Evolutionary conservation across 768 basidiomycete species (phyloP), one percentile per base, ranked within the genome.

Genomic region (Auricularia sp.): DNA sequence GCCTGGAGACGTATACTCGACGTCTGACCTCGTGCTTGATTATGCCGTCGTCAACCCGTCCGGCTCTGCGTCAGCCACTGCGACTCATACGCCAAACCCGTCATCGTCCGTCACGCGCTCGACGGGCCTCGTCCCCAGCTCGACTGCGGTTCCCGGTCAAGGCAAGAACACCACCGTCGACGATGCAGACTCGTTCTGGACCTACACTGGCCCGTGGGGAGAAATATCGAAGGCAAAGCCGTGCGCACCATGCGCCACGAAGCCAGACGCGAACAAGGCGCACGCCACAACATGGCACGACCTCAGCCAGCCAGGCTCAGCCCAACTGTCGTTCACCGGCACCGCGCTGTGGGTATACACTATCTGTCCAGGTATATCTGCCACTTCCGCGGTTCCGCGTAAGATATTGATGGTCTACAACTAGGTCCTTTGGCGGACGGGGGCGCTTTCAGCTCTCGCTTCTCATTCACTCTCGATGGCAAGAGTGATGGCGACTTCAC

Each of bases 221-320:
- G 24, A 21, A 6, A 59, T 59, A 21, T 33, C 29, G 6, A 24
- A 14, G 24, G 56, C 56, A 7, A 14, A 29, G 24, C 56, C 56
- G 29, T 59, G 56, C 24, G 56, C 33, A 24, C 18, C 33, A 16
- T 64, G 64, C 29, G 36, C 29, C 24, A 45, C 35, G 54, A 35
- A 64, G 54, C 64, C 64, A 14, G 54, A 64, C 39, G 37, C 64
- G 36, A 36, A 39, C 16, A 35, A 59, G 29, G 64, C 64, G 36
- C 56, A 58, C 56, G 64, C 18, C 29, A 56, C 47, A 24, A 64
- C 64, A 8, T 64, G 64, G 64, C 64, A 64, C 21, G 64, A 64
- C 54, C 56, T 59, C 29, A 29, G 24, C 24, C 24, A 59, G 24
- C 24, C 24, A 8, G 56, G 56, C 13, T 33, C 29, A 33, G 56